Base-by-base conservation (phyloP, 441 rosid genomes). In the Brassica hybrid region DNA sequence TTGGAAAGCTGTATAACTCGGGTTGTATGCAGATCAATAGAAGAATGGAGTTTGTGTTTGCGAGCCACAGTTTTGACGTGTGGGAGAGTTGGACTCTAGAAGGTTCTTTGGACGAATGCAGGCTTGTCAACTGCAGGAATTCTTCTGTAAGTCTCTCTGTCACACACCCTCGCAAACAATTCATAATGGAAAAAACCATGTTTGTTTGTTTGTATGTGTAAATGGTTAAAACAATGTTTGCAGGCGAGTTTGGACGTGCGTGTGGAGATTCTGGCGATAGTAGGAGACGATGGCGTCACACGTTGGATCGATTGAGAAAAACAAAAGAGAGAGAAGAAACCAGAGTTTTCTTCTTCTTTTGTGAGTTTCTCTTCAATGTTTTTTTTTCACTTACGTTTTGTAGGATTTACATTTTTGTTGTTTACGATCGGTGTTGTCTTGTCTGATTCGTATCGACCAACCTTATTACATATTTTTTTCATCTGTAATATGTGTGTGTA, bases 11-110 rank as follows among this genome's bases (percentile, higher is more conserved):
- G 23, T 21, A 21, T 21, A 21, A 21, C 23, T 21, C 23, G 23
- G 23, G 56, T 25, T 60, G 30, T 43, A 56, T 82, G 84, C 90
- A 94, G 99, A 92, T 94, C 64, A 96, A 94, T 82, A 88, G 98
- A 84, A 90, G 89, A 75, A 91, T 85, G 94, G 97, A 94, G 84
- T 96, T 92, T 79, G 98, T 94, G 67, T 94, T 96, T 83, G 97
- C 97, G 9, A 91, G 99, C 83, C 96, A 96, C 76, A 92, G 97
- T 85, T 96, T 94, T 84, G 98, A 96, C 83, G 96, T 94, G 43
- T 96, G 99, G 99, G 99, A 96, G 88, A 91, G 94, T 88, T 96
- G 99, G 99, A 89, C 73, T 71, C 32, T 94, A 81, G 97, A 94
- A 85, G 99, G 98, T 83, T 79, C 96, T 67, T 74, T 94, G 72